Base-by-base conservation (phyloP, 768 basidiomycete species). In the Pleurotus giganteus region DNA sequence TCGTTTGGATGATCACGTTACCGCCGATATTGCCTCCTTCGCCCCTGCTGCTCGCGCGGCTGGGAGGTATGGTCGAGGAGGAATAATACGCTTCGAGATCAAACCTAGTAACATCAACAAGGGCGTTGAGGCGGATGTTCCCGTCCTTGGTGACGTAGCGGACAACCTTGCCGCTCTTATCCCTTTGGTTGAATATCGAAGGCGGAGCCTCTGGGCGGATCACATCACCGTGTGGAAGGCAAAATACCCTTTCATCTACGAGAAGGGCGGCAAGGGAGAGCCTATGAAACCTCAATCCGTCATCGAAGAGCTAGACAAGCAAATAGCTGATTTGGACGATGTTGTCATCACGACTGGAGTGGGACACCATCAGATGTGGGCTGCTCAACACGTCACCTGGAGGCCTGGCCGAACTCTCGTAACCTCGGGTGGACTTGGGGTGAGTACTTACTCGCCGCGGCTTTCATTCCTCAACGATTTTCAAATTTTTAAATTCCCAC, bases 351-450 rank as follows among this genome's bases (percentile, higher is more conserved):
- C 92, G 12, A 99, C 97, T 15, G 97, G 97, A 61, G 97, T 99
- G 21, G 97, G 97, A 6, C 97, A 99, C 69, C 97, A 98, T 74
- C 96, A 99, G 73, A 98, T 98, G 97, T 98, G 94, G 94, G 96
- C 96, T 2, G 92, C 91, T 39, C 97, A 99, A 70, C 79, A 88
- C 69, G 98, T 83, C 72, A 79, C 94, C 56, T 99, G 95, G 95
- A 89, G 74, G 57, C 74, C 88, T 45, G 96, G 96, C 0, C 79
- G 87, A 41, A 80, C 91, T 39, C 80, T 98, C 87, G 85, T 96
- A 50, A 92, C 94, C 7, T 94, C 91, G 27, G 96, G 96, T 59
- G 96, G 96, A 59, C 82, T 98, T 21, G 96, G 96, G 4, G 92
- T 94, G 71, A 60, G 89, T 82, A 1, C 57, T 41, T 17, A 54